These are phyloP conservation scores for Sedum album DNA, from an alignment of 164 flowering plant species.

Conservation along the genomic window DNA sequence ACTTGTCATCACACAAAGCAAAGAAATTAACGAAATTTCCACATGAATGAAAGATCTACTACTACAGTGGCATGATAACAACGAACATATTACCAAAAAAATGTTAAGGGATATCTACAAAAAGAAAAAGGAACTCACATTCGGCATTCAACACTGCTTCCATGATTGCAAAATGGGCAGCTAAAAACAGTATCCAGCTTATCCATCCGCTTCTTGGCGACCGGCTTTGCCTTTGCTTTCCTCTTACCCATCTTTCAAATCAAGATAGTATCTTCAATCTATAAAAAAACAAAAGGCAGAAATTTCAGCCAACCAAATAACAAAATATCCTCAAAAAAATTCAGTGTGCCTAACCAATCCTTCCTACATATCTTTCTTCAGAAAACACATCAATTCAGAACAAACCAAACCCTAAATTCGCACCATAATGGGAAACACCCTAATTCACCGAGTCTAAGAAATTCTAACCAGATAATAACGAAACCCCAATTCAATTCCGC, in stretches of 20 bases:
- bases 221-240: slow-evolving; percentile 7
- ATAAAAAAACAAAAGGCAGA: background rate
- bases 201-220: slow-evolving; percentile 8
- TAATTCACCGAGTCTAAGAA: background rate
- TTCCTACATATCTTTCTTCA: no score
- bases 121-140: background rate
- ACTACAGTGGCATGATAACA: background rate
- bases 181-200: slow-evolving; percentile 8
- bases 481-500: background rate
- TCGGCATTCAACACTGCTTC: slow-evolving; percentile 10
- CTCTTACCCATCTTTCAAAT: slow-evolving; percentile 1
- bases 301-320: background rate
- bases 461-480: background rate
- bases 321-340: background rate
- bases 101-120: background rate
- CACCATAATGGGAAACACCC: no score
- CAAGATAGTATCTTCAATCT: background rate
- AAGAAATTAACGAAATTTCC: no score
- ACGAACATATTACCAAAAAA: background rate
- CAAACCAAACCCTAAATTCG: background rate
- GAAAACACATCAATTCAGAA: no score
- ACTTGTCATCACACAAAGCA: no score
- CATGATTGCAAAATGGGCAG: slow-evolving; percentile 12
- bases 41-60: no score
- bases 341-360: background rate